Evolutionary conservation across 2,329 filamentous ascomycete species (phyloP).

Genomic region (Sarocladiaceae sp.): DNA sequence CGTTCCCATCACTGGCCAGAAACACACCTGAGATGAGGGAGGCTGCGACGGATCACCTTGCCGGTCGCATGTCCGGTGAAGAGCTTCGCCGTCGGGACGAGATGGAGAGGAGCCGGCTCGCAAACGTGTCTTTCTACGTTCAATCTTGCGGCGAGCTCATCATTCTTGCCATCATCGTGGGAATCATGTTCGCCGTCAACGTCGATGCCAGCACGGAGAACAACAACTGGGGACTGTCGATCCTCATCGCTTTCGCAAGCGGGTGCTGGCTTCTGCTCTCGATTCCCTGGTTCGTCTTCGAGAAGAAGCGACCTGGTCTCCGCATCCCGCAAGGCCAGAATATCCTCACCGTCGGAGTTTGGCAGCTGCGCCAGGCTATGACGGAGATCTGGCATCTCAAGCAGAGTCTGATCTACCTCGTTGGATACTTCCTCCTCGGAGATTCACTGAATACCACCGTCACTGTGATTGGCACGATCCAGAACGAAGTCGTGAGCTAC

Average conservation of each 20-base stretch:
- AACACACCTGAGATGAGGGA: slow-evolving; percentile 28
- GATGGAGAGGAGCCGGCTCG: slow-evolving; percentile 56
- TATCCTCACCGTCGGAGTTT: slow-evolving; percentile 53
- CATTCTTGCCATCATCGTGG: slow-evolving; percentile 59
- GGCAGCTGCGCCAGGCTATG: slow-evolving; percentile 53
- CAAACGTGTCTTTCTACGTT: slow-evolving; percentile 58
- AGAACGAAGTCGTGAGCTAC: slow-evolving; percentile 59
- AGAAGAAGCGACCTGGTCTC: slow-evolving; percentile 56
- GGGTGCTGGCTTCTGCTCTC: slow-evolving; percentile 58
- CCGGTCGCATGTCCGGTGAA: slow-evolving; percentile 44
- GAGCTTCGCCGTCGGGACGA: slow-evolving; percentile 57
- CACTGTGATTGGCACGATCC: slow-evolving; percentile 59
- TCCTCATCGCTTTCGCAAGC: slow-evolving; percentile 59
- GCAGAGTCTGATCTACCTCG: slow-evolving; percentile 58
- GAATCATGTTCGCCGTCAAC: slow-evolving; percentile 53
- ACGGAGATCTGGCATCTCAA: slow-evolving; percentile 57
- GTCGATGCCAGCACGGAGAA: slow-evolving; percentile 52
- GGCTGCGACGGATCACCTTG: slow-evolving; percentile 22
- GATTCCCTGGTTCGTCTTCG: slow-evolving; percentile 60
- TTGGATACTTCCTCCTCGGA: slow-evolving; percentile 61
- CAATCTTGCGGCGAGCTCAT: slow-evolving; percentile 57
- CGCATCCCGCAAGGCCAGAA: slow-evolving; percentile 30
- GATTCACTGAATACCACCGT: slow-evolving; percentile 65
- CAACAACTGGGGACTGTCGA: slow-evolving; percentile 61
- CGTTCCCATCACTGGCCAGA: slow-evolving; percentile 35